Evolutionary conservation across 805 yeast genomes (phyloP).

Genomic region (Candida mattraensis): DNA sequence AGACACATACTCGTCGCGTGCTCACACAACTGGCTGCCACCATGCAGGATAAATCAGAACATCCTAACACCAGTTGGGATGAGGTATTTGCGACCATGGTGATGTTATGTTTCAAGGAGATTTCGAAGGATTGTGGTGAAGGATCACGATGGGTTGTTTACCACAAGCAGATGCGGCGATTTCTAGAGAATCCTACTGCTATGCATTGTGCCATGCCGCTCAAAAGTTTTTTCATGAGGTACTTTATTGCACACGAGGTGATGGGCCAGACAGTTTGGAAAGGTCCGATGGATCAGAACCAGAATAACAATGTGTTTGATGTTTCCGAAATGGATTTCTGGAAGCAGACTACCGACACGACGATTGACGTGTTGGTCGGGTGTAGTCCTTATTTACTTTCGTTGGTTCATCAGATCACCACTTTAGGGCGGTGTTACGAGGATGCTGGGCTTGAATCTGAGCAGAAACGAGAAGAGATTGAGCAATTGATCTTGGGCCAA

Average conservation of each 20-base stretch:
- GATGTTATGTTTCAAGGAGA: constrained; percentile 42
- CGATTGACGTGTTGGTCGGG: constrained; percentile 41
- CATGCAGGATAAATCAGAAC: constrained; percentile 28
- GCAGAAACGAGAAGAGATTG: constrained; percentile 12
- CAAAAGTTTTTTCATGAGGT: constrained; percentile 38
- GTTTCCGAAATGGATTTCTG: constrained; percentile 33
- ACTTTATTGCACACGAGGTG: constrained; percentile 42
- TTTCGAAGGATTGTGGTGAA: constrained; percentile 39
- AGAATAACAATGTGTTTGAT: constrained; percentile 18
- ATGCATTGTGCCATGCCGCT: too few relatives aligned
- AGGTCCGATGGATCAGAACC: constrained; percentile 22
- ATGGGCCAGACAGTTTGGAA: constrained; percentile 46
- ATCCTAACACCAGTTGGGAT: constrained; percentile 36
- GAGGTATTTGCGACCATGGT: constrained; percentile 40
- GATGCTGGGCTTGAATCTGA: constrained; percentile 32
- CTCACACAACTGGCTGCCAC: constrained; percentile 32
- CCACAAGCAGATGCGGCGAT: constrained; percentile 34
- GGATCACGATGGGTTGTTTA: constrained; percentile 40
- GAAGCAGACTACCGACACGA: constrained; percentile 35
- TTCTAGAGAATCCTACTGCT: constrained; percentile 27
- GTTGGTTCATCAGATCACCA: constrained; percentile 37
- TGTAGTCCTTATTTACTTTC: constrained; percentile 40
- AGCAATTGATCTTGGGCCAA: constrained; percentile 27
- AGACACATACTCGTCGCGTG: constrained; percentile 30
- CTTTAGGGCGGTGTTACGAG: constrained; percentile 38